These are phyloP conservation scores for Suhomyces bolitotheri DNA, from an alignment of 1,139 yeast species.

Conservation along the genomic window DNA sequence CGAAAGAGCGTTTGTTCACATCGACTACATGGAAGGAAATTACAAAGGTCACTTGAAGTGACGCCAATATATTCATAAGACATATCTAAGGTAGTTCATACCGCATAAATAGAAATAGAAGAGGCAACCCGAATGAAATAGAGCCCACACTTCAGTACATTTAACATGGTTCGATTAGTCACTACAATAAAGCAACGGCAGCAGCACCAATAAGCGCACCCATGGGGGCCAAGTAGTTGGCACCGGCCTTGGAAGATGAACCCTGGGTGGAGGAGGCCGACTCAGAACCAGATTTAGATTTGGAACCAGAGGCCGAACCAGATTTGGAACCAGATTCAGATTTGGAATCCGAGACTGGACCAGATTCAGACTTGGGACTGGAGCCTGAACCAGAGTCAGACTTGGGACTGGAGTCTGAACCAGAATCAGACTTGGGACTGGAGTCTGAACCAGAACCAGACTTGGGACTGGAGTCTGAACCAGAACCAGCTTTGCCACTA, in stretches of 20 bases:
- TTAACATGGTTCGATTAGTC: no score
- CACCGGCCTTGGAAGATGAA: conserved; percentile 12
- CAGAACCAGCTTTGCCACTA: conserved; percentile 1
- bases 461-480: background rate
- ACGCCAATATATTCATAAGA: conserved; percentile 4
- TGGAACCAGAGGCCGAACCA: conserved; percentile 4
- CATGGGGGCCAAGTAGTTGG: conserved; percentile 15
- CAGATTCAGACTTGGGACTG: background rate
- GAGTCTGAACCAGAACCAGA: background rate
- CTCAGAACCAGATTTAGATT: conserved; percentile 1
- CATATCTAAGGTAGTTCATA: no score
- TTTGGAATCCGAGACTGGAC: background rate
- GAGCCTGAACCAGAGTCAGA: background rate
- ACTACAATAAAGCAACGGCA: conserved; percentile 19
- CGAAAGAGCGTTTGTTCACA: conserved; percentile 79
- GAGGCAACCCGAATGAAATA: no score
- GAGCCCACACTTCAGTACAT: background rate
- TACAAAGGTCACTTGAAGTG: conserved; percentile 49
- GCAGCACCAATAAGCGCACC: conserved; percentile 20
- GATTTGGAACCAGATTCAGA: conserved; percentile 4
- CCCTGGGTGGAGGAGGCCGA: conserved; percentile 6
- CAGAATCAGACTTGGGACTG: no score
- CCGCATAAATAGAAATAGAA: no score
- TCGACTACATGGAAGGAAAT: conserved; percentile 65
- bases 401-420: background rate